Evolutionary conservation across 441 rosid species (phyloP), one percentile per base, ranked within the genome.

Genomic region (Monsonia emarginata): DNA sequence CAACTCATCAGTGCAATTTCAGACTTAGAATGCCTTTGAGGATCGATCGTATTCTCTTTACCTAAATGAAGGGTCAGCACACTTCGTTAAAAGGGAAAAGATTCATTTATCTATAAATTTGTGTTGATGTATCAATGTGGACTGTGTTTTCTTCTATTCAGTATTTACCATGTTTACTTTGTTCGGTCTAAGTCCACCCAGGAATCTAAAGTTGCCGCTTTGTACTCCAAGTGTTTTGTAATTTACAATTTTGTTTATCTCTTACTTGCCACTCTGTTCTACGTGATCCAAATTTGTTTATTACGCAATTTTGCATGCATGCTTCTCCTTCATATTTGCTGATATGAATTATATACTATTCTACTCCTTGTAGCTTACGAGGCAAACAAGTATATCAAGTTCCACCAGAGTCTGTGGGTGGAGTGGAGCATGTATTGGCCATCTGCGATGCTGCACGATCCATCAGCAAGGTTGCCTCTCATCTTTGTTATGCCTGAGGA

Each of bases 301-400:
- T 42, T 14, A 57, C 13, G 19, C 2, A 13, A 14, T 57, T 44
- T 11, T 1, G 14, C 61, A 14, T 25, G n/a, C 2, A 57, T 57
- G 30, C 40, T 46, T 36, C 65, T 60, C 27, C 25, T 56, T 25
- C 30, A 58, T 65, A 44, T n/a, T 44, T n/a, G n/a, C n/a, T n/a
- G n/a, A n/a, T n/a, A n/a, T n/a, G n/a, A n/a, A 40, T 44, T 16
- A 14, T 44, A 44, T 44, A 44, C n/a, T 14, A 6, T 5, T 79
- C 36, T 64, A 40, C 59, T 67, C 71, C 13, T 58, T 73, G 74
- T 76, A 95, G 99, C 72, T 80, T 95, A 75, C 88, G 91, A 19
- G 95, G 97, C 65, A 95, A 95, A 76, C 98, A 91, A 64, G 72
- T 81, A 57, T 79, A 77, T 81, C 91, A 77, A 69, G 83, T 95